Base-by-base conservation (phyloP, 495 filamentous ascomycete species). In the Haplographium delicatum region DNA sequence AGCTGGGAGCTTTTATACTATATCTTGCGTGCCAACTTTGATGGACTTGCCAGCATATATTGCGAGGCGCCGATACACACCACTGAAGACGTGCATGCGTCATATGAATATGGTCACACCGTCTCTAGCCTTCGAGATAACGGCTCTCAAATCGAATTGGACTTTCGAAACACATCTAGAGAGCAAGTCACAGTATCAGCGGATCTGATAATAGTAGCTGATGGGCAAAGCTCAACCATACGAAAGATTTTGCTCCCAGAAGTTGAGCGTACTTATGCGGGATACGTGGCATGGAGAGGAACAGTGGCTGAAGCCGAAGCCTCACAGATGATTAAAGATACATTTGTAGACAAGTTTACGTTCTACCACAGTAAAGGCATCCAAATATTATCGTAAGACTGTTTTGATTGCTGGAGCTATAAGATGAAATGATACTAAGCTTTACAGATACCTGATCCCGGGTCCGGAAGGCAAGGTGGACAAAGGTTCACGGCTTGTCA, bases 1-100 rank as follows among this genome's bases (percentile, higher is more conserved):
- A n/a, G n/a, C n/a, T 83, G 78, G 78, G 76, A 81, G 53, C 42
- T 78, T 34, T 58, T 73, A 11, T 83, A 81, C 49, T 66, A 73
- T 57, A 44, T 78, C 5, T 59, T 81, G 56, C 63, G 79, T 33
- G 75, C 74, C 19, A 76, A 75, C 58, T 79, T 75, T 56, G 79
- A 83, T 64, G n/a, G n/a, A n/a, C n/a, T n/a, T n/a, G n/a, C n/a
- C n/a, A n/a, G n/a, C n/a, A n/a, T n/a, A n/a, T n/a, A n/a, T n/a
- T n/a, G n/a, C n/a, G n/a, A n/a, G n/a, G n/a, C n/a, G n/a, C n/a
- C n/a, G n/a, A n/a, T n/a, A n/a, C n/a, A n/a, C n/a, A n/a, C n/a
- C n/a, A n/a, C n/a, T n/a, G n/a, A n/a, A n/a, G n/a, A n/a, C n/a
- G n/a, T n/a, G n/a, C n/a, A n/a, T n/a, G n/a, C n/a, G n/a, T n/a